These are phyloP conservation scores for Tirmania nivea DNA, from an alignment of 495 filamentous ascomycete species.

Conservation along the genomic window DNA sequence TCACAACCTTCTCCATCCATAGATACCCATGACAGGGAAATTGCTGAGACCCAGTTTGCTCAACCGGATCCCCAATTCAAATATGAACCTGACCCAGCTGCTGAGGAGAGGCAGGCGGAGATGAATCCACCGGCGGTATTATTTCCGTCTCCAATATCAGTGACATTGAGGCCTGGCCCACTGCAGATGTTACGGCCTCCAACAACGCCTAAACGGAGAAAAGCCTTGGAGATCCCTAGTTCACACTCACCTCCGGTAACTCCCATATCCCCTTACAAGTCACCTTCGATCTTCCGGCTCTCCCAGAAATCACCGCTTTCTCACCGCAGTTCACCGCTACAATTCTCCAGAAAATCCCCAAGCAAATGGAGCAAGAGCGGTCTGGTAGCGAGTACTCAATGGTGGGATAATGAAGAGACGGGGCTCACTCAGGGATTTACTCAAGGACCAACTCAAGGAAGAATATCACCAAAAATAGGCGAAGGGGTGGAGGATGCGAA, in stretches of 20 bases:
- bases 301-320: background rate
- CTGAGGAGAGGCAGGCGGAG: constrained; percentile 5
- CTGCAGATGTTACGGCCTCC: constrained; percentile 1
- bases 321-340: background rate
- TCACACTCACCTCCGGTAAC: constrained; percentile 12
- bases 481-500: background rate
- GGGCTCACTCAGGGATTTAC: background rate
- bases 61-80: constrained; percentile 12
- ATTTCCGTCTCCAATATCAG: background rate
- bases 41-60: constrained; percentile 12
- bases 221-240: constrained; percentile 6
- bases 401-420: constrained; percentile 16
- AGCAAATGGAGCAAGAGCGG: background rate
- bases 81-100: constrained; percentile 29
- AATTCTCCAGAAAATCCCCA: background rate
- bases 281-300: background rate
- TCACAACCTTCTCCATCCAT: too few species aligned
- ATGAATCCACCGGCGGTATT: background rate
- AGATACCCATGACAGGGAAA: background rate
- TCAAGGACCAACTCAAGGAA: too few species aligned
- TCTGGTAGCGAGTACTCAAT: constrained; percentile 15
- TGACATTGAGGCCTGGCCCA: background rate
- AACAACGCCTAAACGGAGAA: constrained; percentile 7
- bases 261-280: constrained; percentile 8
- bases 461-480: background rate